phyloP scores from a whole-genome alignment of 2,329 filamentous ascomycete genomes.

The Trichoderma atrobrunneum region DNA sequence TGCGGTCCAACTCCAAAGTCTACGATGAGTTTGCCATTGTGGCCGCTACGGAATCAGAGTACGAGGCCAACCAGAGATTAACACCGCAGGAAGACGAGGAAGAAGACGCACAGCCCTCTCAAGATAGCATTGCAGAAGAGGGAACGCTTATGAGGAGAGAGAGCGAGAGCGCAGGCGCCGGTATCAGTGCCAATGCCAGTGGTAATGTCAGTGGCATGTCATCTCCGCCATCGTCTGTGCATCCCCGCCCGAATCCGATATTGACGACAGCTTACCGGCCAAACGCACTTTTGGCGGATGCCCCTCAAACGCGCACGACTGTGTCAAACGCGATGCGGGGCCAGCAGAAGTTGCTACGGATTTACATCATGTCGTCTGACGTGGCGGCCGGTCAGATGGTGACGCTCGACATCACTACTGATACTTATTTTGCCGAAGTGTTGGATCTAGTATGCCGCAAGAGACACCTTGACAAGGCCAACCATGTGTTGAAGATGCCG shows the following conservation, averaged over 20 bases:
- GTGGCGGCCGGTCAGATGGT: slow-evolving; percentile 70
- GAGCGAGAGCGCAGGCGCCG: slow-evolving; percentile 26
- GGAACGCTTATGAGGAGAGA: slow-evolving; percentile 27
- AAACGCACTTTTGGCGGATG: slow-evolving; percentile 54
- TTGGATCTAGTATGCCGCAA: slow-evolving; percentile 76
- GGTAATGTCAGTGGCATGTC: neutral
- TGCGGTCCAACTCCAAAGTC: slow-evolving; percentile 68
- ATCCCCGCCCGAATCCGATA: slow-evolving; percentile 55
- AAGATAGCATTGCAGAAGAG: slow-evolving; percentile 37
- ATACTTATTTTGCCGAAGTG: slow-evolving; percentile 80
- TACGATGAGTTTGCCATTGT: slow-evolving; percentile 83
- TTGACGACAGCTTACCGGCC: slow-evolving; percentile 58
- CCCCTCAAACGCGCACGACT: slow-evolving; percentile 48
- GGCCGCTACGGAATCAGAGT: slow-evolving; percentile 66
- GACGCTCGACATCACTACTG: slow-evolving; percentile 72
- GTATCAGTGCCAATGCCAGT: slow-evolving; percentile 10
- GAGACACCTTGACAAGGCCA: slow-evolving; percentile 73
- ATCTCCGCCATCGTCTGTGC: slow-evolving; percentile 28
- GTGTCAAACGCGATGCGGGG: slow-evolving; percentile 51
- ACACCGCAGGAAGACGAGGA: slow-evolving; percentile 63
- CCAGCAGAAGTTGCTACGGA: slow-evolving; percentile 66
- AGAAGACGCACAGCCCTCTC: slow-evolving; percentile 26
- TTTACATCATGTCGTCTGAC: slow-evolving; percentile 70
- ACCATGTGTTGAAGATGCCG: slow-evolving; percentile 74
- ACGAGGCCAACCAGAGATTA: slow-evolving; percentile 63